Base-by-base conservation (phyloP, 2,329 filamentous ascomycete species). In the Colletotrichum chrysophilum region DNA sequence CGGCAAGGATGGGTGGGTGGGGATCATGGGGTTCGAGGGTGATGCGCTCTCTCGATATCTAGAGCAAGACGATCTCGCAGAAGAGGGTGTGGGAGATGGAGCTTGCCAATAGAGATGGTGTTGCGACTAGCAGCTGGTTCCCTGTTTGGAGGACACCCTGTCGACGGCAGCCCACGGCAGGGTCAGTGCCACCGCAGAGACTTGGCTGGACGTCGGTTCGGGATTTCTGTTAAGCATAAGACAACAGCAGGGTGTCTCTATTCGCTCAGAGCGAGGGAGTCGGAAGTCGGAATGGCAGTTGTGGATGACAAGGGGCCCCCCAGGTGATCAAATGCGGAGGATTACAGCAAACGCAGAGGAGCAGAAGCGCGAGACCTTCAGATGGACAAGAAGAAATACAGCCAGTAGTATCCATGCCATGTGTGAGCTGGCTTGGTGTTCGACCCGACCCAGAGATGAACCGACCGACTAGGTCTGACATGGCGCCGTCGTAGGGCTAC, bases 221-320 rank as follows among this genome's bases (percentile, higher is more conserved):
- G 76, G 43, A 77, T 64, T 38, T 30, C 38, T 69, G 36, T 75
- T 69, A 74, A 76, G 66, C 73, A 73, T 76, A 77, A 66, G 73
- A 65, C 65, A 75, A 62, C 61, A 13, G 28, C 64, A 62, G 48
- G 65, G 66, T 48, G 38, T 14, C 69, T 36, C 61, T 38, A 70
- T 75, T 66, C 52, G 71, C 60, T 62, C 60, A 14, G 18, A 18
- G 7, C 38, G 55, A 70, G 18, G 61, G 10, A 66, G 30, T 60
- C 76, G 76, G 76, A 73, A 70, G 66, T 55, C 76, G 73, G 73
- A 76, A 77, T 74, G 69, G 69, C 58, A 75, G 56, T 73, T 73
- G 73, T 10, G 38, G 26, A 67, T 58, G 70, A 68, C 70, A 75
- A 64, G 73, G 64, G 70, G 7, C 24, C 48, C 16, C 55, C 58